Conservation (phyloP, 768 basidiomycete genomes). For the Punctularia strigosozonata region DNA sequence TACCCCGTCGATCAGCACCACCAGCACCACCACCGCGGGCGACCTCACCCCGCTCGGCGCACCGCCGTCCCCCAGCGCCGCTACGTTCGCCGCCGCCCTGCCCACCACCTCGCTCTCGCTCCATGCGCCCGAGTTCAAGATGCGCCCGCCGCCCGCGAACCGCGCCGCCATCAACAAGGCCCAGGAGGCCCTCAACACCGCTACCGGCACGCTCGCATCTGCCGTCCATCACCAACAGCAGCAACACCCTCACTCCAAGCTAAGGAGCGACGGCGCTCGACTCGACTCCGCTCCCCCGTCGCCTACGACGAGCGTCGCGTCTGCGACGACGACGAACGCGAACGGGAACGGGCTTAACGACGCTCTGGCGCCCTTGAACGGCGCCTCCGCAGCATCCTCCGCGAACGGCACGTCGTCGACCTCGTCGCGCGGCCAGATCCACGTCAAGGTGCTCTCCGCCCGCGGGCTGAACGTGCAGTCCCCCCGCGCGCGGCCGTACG, state of each 20-base stretch:
- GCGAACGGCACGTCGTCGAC: constrained; percentile 22
- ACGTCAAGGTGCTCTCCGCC: constrained; percentile 92
- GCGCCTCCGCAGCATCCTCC: constrained; percentile 12
- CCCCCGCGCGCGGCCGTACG: constrained; percentile 65
- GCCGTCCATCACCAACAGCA: too few relatives aligned
- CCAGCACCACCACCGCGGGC: constrained; percentile 10
- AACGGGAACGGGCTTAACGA: too few relatives aligned
- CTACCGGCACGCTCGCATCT: constrained; percentile 25
- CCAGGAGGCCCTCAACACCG: constrained; percentile 20
- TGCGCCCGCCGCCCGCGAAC: constrained; percentile 53
- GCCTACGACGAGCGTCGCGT: constrained; percentile 10
- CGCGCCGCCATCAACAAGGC: too few relatives aligned
- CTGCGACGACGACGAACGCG: constrained; percentile 20
- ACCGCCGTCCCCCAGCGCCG: constrained; percentile 32
- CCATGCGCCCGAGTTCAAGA: constrained; percentile 79
- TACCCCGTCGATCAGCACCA: constrained; percentile 5
- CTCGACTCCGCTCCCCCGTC: too few relatives aligned
- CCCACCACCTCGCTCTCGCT: constrained; percentile 60
- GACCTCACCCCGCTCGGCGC: constrained; percentile 31
- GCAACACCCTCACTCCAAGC: too few relatives aligned
- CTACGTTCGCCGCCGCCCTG: constrained; percentile 35
- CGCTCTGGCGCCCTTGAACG: constrained; percentile 6
- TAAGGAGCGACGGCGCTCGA: too few relatives aligned
- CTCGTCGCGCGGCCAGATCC: constrained; percentile 64
- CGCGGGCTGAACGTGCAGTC: constrained; percentile 68